phyloP scores from a whole-genome alignment of 768 basidiomycete genomes.

The Harrya chromipes region DNA sequence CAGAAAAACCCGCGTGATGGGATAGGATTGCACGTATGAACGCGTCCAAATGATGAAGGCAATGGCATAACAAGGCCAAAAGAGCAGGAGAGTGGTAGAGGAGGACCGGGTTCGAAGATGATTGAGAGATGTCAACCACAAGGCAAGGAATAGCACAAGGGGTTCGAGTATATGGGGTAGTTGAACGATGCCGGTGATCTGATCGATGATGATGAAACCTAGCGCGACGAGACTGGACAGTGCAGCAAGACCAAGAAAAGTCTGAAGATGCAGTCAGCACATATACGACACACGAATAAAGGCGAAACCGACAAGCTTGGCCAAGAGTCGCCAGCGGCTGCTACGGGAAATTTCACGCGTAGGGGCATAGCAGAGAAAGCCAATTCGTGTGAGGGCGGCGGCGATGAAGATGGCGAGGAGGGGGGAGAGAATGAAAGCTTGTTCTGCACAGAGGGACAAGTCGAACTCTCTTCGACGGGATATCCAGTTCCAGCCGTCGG shows the following conservation, averaged over 20 bases:
- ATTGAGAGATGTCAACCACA: slow-evolving; percentile 58
- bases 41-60: slow-evolving; percentile 56
- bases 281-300: not conserved
- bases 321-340: slow-evolving; percentile 49
- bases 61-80: slow-evolving; percentile 70
- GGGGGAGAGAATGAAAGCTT: slow-evolving; percentile 59
- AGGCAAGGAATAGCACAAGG: slow-evolving; percentile 45
- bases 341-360: slow-evolving; percentile 38
- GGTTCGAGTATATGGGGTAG: slow-evolving; percentile 59
- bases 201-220: slow-evolving; percentile 35
- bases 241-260: slow-evolving; percentile 46
- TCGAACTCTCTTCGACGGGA: slow-evolving; percentile 68
- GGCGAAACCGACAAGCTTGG: slow-evolving; percentile 61
- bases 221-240: slow-evolving; percentile 44
- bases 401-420: slow-evolving; percentile 48
- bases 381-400: slow-evolving; percentile 38
- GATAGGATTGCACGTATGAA: slow-evolving; percentile 41
- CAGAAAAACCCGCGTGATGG: slow-evolving; percentile 36
- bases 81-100: slow-evolving; percentile 70
- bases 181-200: slow-evolving; percentile 38
- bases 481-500: slow-evolving; percentile 63
- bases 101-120: slow-evolving; percentile 70
- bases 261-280: slow-evolving; percentile 33
- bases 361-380: slow-evolving; percentile 25
- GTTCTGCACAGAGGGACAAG: slow-evolving; percentile 78